Conservation (phyloP, 768 basidiomycete species). For the Fomitopsis pulvina region DNA sequence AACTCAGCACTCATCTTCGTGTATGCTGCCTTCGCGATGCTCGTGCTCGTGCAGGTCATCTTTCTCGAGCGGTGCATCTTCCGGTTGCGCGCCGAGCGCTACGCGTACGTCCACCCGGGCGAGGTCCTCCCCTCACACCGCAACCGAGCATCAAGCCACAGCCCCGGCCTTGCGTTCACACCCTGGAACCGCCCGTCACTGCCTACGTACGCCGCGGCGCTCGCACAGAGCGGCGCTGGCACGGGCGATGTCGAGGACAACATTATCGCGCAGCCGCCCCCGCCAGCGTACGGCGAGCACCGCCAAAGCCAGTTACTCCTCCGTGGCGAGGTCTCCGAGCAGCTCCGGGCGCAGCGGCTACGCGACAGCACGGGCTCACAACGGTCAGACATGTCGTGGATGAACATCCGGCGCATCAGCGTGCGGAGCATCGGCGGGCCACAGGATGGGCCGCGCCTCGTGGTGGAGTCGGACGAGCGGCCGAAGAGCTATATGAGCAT, state of each 20-base stretch:
- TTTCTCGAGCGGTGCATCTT: constrained; percentile 60
- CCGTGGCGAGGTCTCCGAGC: constrained; percentile 42
- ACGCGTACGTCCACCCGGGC: constrained; percentile 53
- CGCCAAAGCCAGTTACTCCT: constrained; percentile 62
- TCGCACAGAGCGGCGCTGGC: constrained; percentile 61
- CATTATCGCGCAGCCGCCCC: constrained; percentile 59
- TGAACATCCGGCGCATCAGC: constrained; percentile 9
- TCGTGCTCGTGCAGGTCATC: constrained; percentile 44
- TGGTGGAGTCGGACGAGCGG: constrained; percentile 22
- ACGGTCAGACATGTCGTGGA: neutral
- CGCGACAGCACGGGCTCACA: constrained; percentile 6
- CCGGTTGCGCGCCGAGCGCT: constrained; percentile 63
- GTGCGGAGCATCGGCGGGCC: constrained; percentile 4
- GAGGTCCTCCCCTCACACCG: constrained; percentile 34
- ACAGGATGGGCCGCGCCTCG: constrained; percentile 6
- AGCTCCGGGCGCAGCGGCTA: constrained; percentile 39
- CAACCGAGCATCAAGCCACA: constrained; percentile 4
- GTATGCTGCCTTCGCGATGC: constrained; percentile 55
- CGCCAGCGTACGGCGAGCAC: constrained; percentile 73
- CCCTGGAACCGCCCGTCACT: constrained; percentile 70
- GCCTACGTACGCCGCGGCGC: constrained; percentile 63
- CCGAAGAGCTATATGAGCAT: constrained; percentile 50
- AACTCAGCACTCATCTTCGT: constrained; percentile 38
- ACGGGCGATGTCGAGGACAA: constrained; percentile 75
- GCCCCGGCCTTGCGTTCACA: constrained; percentile 24